Conservation (phyloP, 345 rosid species). For the Eucalyptus leucophloia region DNA sequence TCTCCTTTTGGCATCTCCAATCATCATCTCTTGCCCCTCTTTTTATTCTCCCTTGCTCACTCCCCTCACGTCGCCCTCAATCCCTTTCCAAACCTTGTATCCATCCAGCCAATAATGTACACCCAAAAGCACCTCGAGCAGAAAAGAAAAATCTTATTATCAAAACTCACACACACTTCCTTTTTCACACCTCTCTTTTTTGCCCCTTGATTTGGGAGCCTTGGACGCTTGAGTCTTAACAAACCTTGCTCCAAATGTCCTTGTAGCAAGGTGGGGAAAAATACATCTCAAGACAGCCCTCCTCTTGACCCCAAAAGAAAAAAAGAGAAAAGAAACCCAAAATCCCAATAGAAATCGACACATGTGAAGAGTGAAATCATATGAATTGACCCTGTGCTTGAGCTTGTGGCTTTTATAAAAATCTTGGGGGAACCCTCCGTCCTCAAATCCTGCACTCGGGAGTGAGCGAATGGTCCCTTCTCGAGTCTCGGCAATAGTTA, state of each 20-base stretch:
- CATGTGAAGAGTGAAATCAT: not conserved
- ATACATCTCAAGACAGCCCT: not conserved
- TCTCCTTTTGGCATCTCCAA: not conserved
- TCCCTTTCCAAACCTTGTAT: not conserved
- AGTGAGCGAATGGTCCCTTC: constrained; percentile 71
- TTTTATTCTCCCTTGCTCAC: not conserved
- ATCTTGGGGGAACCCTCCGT: not conserved
- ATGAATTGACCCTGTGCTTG: not conserved
- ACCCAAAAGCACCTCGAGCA: not conserved
- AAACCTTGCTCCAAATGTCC: not conserved
- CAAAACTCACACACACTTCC: not conserved
- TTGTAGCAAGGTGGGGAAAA: not conserved
- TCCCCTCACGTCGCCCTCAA: not conserved
- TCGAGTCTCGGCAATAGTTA: constrained; percentile 67
- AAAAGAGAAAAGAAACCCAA: not conserved
- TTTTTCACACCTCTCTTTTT: not conserved
- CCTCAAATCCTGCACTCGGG: constrained; percentile 61
- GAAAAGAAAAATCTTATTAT: not conserved
- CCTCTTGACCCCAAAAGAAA: not conserved
- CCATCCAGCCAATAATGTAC: not conserved
- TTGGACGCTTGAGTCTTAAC: not conserved
- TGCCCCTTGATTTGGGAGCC: not conserved
- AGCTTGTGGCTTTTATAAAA: not conserved
- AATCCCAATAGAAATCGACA: not conserved
- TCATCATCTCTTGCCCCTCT: not conserved